Conservation (phyloP, 2,329 filamentous ascomycete species). For the Pseudophaeomoniella oleicola region DNA sequence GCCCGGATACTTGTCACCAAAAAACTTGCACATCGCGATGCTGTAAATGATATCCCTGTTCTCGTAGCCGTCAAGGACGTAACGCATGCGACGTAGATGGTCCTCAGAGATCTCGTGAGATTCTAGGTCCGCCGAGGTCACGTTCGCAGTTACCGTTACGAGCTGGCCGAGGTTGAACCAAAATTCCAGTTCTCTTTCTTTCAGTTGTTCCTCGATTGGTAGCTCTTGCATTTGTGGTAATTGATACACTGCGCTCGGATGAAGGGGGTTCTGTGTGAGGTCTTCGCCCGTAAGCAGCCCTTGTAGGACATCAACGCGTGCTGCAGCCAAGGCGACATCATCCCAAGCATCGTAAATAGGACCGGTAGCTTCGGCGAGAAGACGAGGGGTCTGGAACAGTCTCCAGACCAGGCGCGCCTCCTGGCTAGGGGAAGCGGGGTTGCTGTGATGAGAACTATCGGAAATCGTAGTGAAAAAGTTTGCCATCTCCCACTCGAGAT, state of each 20-base stretch:
- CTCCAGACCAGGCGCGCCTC: neutral
- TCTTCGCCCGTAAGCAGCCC: neutral
- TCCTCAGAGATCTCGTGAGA: neutral
- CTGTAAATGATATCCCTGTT: constrained; percentile 87
- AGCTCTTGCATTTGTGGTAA: neutral
- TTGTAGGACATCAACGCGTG: neutral
- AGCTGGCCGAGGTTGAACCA: constrained; percentile 1
- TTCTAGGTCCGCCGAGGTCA: neutral
- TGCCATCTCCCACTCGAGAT: neutral
- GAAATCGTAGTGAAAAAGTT: neutral
- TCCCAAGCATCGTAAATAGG: neutral
- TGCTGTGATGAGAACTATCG: neutral
- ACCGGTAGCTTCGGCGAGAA: no score
- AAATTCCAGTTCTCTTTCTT: neutral
- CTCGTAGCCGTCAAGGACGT: constrained; percentile 62
- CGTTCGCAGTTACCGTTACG: neutral
- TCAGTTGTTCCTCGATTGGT: neutral
- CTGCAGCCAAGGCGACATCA: neutral
- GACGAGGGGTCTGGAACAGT: neutral
- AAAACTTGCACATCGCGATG: constrained; percentile 25
- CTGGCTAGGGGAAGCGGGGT: neutral
- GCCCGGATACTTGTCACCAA: neutral
- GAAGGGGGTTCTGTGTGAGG: neutral
- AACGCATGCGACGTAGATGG: constrained; percentile 30
- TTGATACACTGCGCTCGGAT: neutral